Evolutionary conservation across 2,329 filamentous ascomycete species (phyloP), one percentile per base, ranked within the genome.

Genomic region (Colletotrichum sp.): DNA sequence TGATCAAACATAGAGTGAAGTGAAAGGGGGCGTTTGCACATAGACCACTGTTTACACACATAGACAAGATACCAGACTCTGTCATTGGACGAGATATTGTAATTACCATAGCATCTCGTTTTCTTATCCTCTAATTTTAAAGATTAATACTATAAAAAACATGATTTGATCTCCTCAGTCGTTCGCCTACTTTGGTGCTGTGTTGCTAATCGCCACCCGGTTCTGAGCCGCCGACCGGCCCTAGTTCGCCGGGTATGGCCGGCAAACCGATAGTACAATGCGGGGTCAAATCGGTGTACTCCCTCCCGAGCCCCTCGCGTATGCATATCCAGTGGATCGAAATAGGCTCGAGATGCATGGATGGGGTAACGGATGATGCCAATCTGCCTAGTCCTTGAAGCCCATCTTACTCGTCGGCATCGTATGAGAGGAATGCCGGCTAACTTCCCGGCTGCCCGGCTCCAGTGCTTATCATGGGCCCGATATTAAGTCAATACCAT

Each of bases 151-250:
- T 22, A 6, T 2, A 22, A 22, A 10, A 52, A 52, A 13, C 10
- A 22, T 7, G 44, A 48, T 7, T 8, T 22, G 2, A 48, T 22
- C 10, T 13, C 4, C n/a, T 13, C n/a, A 13, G 4, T 52, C 6
- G 2, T 22, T 1, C 10, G 3, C 1, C 44, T 13, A 13, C 12
- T 13, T 22, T 13, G 7, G 3, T 13, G 10, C n/a, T 22, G 1
- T 52, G 3, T 8, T 22, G n/a, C 6, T 8, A 52, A 13, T 52
- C 10, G n/a, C n/a, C 44, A 22, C 6, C 44, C 44, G n/a, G 44
- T 5, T 8, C 44, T 13, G n/a, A 4, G 44, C n/a, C 10, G 44
- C n/a, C n/a, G 8, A 24, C 44, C 44, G 44, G 44, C 44, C 44
- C n/a, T 48, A 52, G n/a, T 52, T 52, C 44, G 44, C 44, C 44